Evolutionary conservation across 2,329 filamentous ascomycete genomes (phyloP), one percentile per base, ranked within the genome.

Genomic region (Penicillium sp.): DNA sequence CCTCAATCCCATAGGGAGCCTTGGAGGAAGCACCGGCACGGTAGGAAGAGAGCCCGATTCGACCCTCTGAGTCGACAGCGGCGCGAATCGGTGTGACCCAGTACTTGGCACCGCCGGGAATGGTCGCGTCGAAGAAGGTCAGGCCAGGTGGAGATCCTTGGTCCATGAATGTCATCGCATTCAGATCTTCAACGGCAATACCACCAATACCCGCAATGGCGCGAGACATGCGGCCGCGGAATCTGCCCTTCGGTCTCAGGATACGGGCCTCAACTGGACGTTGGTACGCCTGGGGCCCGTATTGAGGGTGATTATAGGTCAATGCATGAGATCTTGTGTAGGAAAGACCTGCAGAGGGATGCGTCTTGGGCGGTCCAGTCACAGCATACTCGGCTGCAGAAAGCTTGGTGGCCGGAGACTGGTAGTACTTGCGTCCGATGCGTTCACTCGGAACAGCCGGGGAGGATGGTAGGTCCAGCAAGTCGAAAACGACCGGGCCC

Each of bases 331-430:
- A 78, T 42, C 79, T 76, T 3, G 79, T 68, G 61, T 86, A 85
- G 11, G 78, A 77, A 4, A 86, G 70, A 53, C 83, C 83, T 4
- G 79, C 82, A 4, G 79, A 82, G 3, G 83, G 82, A 64, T 86
- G 83, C 6, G 83, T 85, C 49, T 76, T 76, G 1, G 80, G 79
- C 18, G 79, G 79, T 3, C 76, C 77, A 27, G 63, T 63, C 29
- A 64, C 58, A 32, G 68, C 68, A 56, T 77, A 78, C 48, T 71
- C 69, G 8, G 67, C 50, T 6, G 73, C 66, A 26, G 62, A 64
- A 40, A 68, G 52, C 40, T 65, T 67, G 40, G 59, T 66, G 36
- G 57, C 63, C 11, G 51, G 71, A 52, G 54, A 65, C 53, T 57
- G 61, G 63, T 60, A 75, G 54, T 66, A 64, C 35, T 60, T 61